These are phyloP conservation scores for Agarophyton chilense DNA, from an alignment of 23 red algal genomes.

Conservation along the genomic window DNA sequence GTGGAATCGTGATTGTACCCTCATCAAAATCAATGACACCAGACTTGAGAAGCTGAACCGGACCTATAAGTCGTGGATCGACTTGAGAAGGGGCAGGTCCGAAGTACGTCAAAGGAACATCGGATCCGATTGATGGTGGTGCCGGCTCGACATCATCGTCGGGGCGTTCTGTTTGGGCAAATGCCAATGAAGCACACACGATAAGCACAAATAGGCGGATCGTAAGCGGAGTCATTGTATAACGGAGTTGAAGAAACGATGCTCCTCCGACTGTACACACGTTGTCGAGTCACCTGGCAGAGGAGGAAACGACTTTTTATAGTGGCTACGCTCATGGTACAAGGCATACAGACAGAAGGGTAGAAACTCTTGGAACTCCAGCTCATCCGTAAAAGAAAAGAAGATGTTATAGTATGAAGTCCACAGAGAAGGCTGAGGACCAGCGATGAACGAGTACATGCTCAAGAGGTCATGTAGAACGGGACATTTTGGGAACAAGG, in stretches of 20 bases:
- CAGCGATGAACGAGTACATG: neutral
- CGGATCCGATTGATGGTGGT: conserved; percentile 46
- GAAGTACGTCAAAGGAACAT: conserved; percentile 47
- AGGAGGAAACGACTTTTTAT: neutral
- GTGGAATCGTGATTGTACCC: conserved; percentile 32
- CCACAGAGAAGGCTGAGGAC: neutral
- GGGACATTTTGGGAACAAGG: neutral
- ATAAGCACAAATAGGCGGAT: neutral
- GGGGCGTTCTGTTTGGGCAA: neutral
- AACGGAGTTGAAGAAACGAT: neutral
- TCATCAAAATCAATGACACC: conserved; percentile 50
- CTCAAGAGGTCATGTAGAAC: neutral
- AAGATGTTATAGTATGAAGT: neutral
- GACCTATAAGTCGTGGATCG: conserved; percentile 31
- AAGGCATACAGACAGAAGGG: neutral
- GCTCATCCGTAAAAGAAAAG: neutral
- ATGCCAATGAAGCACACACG: neutral
- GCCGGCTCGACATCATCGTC: conserved; percentile 51
- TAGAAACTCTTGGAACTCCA: neutral
- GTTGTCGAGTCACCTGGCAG: neutral
- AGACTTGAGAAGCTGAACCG: conserved; percentile 47
- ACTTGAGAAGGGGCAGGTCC: conserved; percentile 46
- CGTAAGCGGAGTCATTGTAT: neutral
- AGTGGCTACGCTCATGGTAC: neutral
- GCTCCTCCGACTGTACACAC: neutral